phyloP scores from a whole-genome alignment of 192 early-diverging fungal genomes.

The Coemansia sp. region DNA sequence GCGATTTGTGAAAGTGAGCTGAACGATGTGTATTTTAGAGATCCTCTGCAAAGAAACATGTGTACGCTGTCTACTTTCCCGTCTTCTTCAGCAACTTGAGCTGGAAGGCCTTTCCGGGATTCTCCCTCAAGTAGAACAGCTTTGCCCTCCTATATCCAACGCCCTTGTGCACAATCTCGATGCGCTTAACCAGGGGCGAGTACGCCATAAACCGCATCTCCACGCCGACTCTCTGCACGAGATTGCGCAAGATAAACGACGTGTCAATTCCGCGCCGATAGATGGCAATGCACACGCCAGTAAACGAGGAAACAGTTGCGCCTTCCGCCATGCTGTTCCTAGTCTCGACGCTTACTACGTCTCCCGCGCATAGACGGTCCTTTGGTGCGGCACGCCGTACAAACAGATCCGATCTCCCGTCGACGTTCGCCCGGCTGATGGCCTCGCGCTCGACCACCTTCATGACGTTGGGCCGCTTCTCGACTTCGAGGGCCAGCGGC shows the following conservation, averaged over 20 bases:
- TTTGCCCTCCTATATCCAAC: slow-evolving; percentile 69
- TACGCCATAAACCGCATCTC: slow-evolving; percentile 75
- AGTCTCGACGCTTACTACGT: slow-evolving; percentile 71
- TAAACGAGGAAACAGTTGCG: slow-evolving; percentile 62
- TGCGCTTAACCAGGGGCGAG: slow-evolving; percentile 76
- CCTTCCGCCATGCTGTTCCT: slow-evolving; percentile 60
- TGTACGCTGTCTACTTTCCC: slow-evolving; percentile 17
- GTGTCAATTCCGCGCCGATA: slow-evolving; percentile 74
- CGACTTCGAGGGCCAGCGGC: slow-evolving; percentile 37
- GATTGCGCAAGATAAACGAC: slow-evolving; percentile 77
- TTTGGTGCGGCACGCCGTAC: slow-evolving; percentile 60
- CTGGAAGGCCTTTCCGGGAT: slow-evolving; percentile 74
- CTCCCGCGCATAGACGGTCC: slow-evolving; percentile 61
- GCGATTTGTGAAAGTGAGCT: too few species aligned
- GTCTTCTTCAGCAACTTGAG: slow-evolving; percentile 49
- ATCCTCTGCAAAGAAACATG: background rate
- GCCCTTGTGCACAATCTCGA: slow-evolving; percentile 70
- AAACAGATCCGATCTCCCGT: slow-evolving; percentile 67
- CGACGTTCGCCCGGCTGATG: slow-evolving; percentile 59
- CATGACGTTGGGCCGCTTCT: slow-evolving; percentile 65
- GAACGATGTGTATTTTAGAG: too few species aligned
- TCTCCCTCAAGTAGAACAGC: slow-evolving; percentile 76
- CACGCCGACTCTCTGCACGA: slow-evolving; percentile 75
- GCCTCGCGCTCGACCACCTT: slow-evolving; percentile 67
- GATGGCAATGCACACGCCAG: slow-evolving; percentile 75